A percentile compares a stretch with the other conserved stretches of the same genome.
Conservation (phyloP, 306 rosid species). For the Prosopis cineraria region DNA sequence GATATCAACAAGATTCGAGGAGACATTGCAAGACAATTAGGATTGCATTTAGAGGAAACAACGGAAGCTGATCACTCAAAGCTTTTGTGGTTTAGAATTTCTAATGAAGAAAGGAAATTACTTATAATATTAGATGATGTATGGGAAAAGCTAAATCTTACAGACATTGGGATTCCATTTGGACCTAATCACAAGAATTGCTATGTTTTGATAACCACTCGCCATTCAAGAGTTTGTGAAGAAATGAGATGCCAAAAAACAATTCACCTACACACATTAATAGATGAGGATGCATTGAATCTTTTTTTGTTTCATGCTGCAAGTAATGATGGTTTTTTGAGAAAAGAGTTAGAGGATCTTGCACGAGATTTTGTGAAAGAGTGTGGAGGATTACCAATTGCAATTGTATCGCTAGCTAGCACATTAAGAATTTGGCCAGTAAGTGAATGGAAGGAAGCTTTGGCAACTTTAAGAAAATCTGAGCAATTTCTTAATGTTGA, state of each 20-base stretch:
- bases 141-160: neutral
- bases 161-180: conserved; percentile 26
- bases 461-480: neutral
- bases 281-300: neutral
- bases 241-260: conserved; percentile 8
- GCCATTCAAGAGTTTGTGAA: neutral
- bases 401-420: neutral
- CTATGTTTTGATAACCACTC: conserved; percentile 19
- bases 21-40: neutral
- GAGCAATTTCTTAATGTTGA: neutral
- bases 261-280: neutral
- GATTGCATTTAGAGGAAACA: neutral
- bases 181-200: neutral
- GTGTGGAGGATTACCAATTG: conserved; percentile 2
- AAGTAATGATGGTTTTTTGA: neutral
- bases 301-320: conserved; percentile 4
- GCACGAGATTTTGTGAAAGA: neutral
- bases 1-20: neutral
- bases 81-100: neutral
- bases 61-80: neutral
- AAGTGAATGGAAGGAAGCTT: neutral
- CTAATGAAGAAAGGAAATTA: neutral
- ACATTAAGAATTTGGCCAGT: neutral
- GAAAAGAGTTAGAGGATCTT: neutral
- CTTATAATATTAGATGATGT: neutral